A percentile compares a stretch with the other conserved stretches of the same genome.
These are phyloP conservation scores for Terana coerulea DNA, from an alignment of 768 basidiomycete genomes.

Conservation along the genomic window DNA sequence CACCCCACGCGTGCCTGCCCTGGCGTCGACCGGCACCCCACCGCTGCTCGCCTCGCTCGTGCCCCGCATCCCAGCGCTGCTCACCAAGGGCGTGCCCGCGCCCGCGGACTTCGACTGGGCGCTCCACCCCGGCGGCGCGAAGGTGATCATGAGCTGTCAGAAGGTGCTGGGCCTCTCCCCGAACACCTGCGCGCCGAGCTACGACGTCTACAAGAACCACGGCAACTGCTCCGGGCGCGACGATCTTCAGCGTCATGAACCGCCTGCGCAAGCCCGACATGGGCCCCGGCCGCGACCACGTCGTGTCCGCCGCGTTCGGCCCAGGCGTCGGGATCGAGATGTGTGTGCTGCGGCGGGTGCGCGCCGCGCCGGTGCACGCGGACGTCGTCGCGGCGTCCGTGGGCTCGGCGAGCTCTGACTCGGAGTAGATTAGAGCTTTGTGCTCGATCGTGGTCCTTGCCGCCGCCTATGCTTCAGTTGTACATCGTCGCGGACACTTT, in stretches of 20 bases:
- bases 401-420: conserved; percentile 1
- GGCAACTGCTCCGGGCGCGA: conserved; percentile 1
- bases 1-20: neutral
- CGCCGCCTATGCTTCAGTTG: too few relatives aligned
- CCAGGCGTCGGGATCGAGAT: conserved; percentile 1
- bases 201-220: neutral
- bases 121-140: conserved; percentile 3
- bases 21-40: neutral
- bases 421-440: neutral
- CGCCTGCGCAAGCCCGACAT: neutral
- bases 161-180: neutral
- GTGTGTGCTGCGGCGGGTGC: neutral
- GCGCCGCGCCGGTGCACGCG: neutral
- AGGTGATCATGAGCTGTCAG: neutral
- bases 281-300: neutral
- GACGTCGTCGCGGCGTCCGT: neutral
- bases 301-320: neutral
- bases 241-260: conserved; percentile 4
- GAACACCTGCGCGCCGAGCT: neutral
- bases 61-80: neutral
- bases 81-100: neutral
- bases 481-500: too few relatives aligned
- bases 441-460: neutral
- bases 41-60: neutral
- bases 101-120: conserved; percentile 8